Evolutionary conservation across 2,329 filamentous ascomycete genomes (phyloP).

Genomic region (Penicillium freii): DNA sequence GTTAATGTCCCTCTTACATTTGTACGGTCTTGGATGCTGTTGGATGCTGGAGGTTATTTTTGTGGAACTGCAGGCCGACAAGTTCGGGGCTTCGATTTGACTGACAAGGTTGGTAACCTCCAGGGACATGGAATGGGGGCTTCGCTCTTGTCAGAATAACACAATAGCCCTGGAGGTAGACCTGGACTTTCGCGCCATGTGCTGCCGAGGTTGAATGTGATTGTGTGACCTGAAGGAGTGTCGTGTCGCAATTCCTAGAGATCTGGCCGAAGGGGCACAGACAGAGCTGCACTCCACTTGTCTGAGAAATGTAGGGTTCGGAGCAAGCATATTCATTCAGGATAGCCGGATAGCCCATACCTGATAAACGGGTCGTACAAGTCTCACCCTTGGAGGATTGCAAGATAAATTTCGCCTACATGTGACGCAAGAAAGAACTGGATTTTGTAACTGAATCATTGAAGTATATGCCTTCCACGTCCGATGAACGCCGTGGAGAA

Average conservation of each 20-base stretch:
- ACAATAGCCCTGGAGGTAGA: not conserved
- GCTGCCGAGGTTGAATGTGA: slow-evolving; percentile 2
- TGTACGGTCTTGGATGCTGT: not conserved
- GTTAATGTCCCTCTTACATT: slow-evolving; percentile 3
- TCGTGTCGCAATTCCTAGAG: not conserved
- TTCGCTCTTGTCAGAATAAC: not conserved
- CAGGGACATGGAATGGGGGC: not conserved
- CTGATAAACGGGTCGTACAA: slow-evolving; percentile 3
- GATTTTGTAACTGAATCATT: not conserved
- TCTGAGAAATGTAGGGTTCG: not conserved
- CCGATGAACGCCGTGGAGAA: not conserved
- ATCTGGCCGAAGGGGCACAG: not conserved
- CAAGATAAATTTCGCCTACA: not conserved
- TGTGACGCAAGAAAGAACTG: slow-evolving; percentile 1
- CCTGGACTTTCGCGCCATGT: not conserved
- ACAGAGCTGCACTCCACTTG: not conserved
- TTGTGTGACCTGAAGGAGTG: not conserved
- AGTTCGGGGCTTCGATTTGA: not conserved
- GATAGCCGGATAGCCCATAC: not conserved
- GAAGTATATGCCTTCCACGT: not conserved
- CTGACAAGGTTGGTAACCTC: not conserved
- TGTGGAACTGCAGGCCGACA: not conserved
- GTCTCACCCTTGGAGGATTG: not conserved
- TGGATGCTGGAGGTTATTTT: not conserved
- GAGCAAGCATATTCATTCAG: not conserved